phyloP scores from a whole-genome alignment of 2,329 filamentous ascomycete genomes.

The Talaromyces albobiverticillius region DNA sequence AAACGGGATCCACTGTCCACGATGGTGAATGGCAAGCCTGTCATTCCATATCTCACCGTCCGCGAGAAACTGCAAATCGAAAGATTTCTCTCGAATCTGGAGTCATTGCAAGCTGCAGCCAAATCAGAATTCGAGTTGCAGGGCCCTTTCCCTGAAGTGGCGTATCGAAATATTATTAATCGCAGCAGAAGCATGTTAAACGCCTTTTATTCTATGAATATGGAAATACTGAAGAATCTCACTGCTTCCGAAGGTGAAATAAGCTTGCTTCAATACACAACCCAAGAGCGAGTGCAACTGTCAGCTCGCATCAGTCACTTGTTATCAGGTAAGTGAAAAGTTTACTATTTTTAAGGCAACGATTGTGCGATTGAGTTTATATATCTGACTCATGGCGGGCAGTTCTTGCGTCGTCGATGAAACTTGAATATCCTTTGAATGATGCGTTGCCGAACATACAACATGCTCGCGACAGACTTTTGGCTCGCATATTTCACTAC shows the following conservation, averaged over 20 bases:
- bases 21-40: slow-evolving; percentile 59
- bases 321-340: slow-evolving; percentile 53
- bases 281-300: slow-evolving; percentile 72
- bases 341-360: no score
- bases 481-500: slow-evolving; percentile 86
- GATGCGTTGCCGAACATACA: slow-evolving; percentile 83
- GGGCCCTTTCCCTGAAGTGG: slow-evolving; percentile 76
- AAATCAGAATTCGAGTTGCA: slow-evolving; percentile 84
- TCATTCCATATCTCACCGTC: slow-evolving; percentile 75
- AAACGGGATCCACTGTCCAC: slow-evolving; percentile 83
- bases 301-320: slow-evolving; percentile 91
- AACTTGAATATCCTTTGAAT: slow-evolving; percentile 88
- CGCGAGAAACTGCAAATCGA: slow-evolving; percentile 85
- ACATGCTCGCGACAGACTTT: slow-evolving; percentile 73
- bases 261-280: slow-evolving; percentile 74
- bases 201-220: slow-evolving; percentile 93
- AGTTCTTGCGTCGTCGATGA: slow-evolving; percentile 89
- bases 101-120: slow-evolving; percentile 69
- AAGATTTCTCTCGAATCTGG: slow-evolving; percentile 70
- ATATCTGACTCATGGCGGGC: slow-evolving; percentile 3
- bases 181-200: slow-evolving; percentile 84
- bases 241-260: slow-evolving; percentile 76
- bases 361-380: no score
- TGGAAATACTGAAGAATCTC: slow-evolving; percentile 79
- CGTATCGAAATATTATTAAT: slow-evolving; percentile 71